Conservation (phyloP, 352 stramenopile genomes). For the Globisporangium camurandrum region DNA sequence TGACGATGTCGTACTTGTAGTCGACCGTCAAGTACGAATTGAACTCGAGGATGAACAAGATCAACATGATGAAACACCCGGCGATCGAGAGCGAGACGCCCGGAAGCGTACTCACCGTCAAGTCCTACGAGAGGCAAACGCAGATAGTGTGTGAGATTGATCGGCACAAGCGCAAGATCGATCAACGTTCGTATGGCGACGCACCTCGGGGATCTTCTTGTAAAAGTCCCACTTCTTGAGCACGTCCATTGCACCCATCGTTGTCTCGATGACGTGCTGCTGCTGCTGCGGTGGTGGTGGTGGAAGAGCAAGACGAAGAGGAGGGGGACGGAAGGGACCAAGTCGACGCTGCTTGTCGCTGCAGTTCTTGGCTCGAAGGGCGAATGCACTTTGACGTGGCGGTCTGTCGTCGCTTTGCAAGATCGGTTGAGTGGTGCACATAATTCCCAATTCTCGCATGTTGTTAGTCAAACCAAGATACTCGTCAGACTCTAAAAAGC, state of each 20-base stretch:
- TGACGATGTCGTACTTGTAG: slow-evolving; percentile 87
- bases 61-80: slow-evolving; percentile 85
- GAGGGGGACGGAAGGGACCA: no score
- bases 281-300: not conserved
- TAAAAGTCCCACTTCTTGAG: slow-evolving; percentile 90
- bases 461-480: no score
- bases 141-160: not conserved
- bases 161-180: not conserved
- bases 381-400: not conserved
- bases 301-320: no score
- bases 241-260: slow-evolving; percentile 81
- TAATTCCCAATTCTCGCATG: no score
- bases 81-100: slow-evolving; percentile 79
- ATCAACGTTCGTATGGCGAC: slow-evolving; percentile 1
- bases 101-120: slow-evolving; percentile 81
- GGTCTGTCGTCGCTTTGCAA: no score
- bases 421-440: no score
- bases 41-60: slow-evolving; percentile 88
- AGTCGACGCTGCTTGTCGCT: not conserved
- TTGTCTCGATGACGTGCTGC: slow-evolving; percentile 3
- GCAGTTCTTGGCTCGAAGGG: no score
- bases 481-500: no score
- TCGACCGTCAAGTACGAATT: slow-evolving; percentile 82
- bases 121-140: slow-evolving; percentile 29
- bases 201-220: slow-evolving; percentile 88